phyloP scores from a whole-genome alignment of 371 early-diverging fungal genomes.

The Mortierella sp. region DNA sequence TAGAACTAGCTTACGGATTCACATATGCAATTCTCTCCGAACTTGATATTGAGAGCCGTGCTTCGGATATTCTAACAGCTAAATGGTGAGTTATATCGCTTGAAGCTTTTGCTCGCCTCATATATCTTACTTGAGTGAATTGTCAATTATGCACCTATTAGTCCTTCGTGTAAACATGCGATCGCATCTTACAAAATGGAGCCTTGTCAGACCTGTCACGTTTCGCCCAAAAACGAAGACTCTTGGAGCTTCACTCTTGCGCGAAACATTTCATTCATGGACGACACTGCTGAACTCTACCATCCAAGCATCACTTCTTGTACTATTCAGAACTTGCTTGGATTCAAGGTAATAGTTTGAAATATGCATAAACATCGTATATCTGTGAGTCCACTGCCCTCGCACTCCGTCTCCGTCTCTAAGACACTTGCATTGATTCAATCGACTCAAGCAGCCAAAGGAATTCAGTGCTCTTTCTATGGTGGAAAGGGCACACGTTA shows the following conservation, averaged over 20 bases:
- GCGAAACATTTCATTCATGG: conserved; percentile 45
- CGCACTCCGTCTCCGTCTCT: too few relatives aligned
- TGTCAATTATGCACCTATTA: not conserved
- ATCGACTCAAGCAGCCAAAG: conserved; percentile 21
- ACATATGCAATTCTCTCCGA: conserved; percentile 30
- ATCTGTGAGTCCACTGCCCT: too few relatives aligned
- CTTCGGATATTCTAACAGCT: conserved; percentile 32
- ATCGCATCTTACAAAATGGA: conserved; percentile 44
- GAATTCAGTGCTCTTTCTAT: conserved; percentile 31
- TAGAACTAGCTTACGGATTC: conserved; percentile 35
- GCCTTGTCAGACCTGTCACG: conserved; percentile 20
- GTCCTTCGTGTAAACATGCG: conserved; percentile 25
- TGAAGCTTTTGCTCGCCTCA: too few relatives aligned
- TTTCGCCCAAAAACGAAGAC: conserved; percentile 15
- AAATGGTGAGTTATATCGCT: conserved; percentile 31
- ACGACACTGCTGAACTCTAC: conserved; percentile 45
- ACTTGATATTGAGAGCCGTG: conserved; percentile 35
- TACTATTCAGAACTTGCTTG: conserved; percentile 15
- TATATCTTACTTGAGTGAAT: not conserved
- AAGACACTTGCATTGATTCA: not conserved
- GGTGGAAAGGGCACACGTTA: conserved; percentile 25
- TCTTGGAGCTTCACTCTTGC: conserved; percentile 37
- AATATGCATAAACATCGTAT: not conserved
- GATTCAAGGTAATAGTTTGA: conserved; percentile 24
- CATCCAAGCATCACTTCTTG: conserved; percentile 35